These are phyloP conservation scores for Solanum hybrid DNA, from an alignment of 305 asterid genomes.

Conservation along the genomic window DNA sequence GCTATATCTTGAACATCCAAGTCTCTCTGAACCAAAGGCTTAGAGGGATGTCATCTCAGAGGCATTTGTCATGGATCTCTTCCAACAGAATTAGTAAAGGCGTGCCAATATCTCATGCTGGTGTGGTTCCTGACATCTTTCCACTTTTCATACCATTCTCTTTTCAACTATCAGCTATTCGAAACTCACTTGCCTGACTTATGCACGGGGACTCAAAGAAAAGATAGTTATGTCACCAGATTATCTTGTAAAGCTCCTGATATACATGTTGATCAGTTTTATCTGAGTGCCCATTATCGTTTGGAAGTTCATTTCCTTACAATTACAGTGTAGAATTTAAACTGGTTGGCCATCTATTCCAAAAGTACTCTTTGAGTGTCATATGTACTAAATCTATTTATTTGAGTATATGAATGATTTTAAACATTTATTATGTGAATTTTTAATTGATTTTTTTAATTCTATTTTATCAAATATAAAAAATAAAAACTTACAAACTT, in stretches of 20 bases:
- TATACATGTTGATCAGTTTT: background rate
- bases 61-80: background rate
- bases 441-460: background rate
- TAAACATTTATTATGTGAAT: background rate
- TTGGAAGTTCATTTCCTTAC: background rate
- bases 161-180: background rate
- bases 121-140: background rate
- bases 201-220: background rate
- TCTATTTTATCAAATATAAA: background rate
- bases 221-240: background rate
- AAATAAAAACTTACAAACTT: background rate
- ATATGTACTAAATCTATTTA: background rate
- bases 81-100: background rate
- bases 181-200: background rate
- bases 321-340: background rate
- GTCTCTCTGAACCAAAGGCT: conserved; percentile 32
- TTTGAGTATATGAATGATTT: background rate
- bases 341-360: background rate
- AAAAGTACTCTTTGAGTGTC: background rate
- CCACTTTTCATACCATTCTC: background rate
- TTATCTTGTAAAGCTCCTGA: background rate
- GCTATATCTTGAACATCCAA: conserved; percentile 75
- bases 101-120: background rate
- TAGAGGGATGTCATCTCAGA: background rate
- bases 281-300: background rate